These are phyloP conservation scores for Tulasnella sp. DNA, from an alignment of 768 basidiomycete species.

Conservation along the genomic window DNA sequence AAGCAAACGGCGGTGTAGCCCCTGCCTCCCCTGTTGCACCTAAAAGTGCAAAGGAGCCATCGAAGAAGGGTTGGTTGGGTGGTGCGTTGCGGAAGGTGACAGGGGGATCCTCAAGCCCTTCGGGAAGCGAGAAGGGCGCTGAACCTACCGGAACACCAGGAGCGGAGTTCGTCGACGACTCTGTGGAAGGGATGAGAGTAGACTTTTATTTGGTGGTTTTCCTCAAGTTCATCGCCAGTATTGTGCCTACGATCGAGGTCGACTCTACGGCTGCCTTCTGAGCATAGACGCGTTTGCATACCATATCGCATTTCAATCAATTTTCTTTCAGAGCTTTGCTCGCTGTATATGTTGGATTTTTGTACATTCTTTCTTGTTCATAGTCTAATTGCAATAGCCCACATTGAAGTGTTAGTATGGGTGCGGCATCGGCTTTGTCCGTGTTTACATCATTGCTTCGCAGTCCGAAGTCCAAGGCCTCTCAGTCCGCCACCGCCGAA, in stretches of 20 bases:
- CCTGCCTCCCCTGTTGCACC: conserved; percentile 18
- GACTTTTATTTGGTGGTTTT: conserved; percentile 98
- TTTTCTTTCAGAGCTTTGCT: neutral
- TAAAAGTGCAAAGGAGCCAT: conserved; percentile 44
- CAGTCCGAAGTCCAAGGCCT: conserved; percentile 3
- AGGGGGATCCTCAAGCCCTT: conserved; percentile 46
- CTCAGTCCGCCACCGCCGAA: conserved; percentile 5
- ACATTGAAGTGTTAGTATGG: neutral
- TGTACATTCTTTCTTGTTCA: neutral
- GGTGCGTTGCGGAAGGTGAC: conserved; percentile 65
- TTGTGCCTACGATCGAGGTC: conserved; percentile 98
- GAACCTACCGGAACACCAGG: conserved; percentile 32
- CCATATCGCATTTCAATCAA: conserved; percentile 5
- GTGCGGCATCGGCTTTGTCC: neutral
- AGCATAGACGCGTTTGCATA: conserved; percentile 15
- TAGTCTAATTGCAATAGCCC: conserved; percentile 1
- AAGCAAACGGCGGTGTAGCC: conserved; percentile 39
- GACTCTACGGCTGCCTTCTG: conserved; percentile 71
- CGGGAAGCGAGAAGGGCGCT: conserved; percentile 38
- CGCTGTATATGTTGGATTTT: conserved; percentile 6
- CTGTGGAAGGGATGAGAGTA: conserved; percentile 83
- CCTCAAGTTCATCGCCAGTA: conserved; percentile 98
- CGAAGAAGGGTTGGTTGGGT: conserved; percentile 76
- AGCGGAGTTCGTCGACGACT: conserved; percentile 53
- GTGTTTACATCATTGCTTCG: conserved; percentile 12